A percentile compares a stretch with the other conserved stretches of the same genome.
These are phyloP conservation scores for Podila horticola DNA, from an alignment of 192 early-diverging fungal species.

Conservation along the genomic window DNA sequence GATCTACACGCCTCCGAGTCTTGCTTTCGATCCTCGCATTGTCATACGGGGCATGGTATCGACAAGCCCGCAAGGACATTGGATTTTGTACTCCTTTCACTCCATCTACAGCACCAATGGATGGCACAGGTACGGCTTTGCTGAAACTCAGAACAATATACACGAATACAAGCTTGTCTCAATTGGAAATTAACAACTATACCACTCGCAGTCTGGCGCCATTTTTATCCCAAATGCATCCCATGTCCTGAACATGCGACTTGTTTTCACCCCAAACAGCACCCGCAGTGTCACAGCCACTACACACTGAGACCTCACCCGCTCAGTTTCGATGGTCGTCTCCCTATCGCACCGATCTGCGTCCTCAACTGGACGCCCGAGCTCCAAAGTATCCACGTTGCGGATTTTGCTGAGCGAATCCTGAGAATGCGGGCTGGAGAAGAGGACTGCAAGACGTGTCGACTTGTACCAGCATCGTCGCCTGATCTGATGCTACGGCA, in stretches of 20 bases:
- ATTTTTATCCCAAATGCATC: conserved; percentile 49
- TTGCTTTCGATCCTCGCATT: conserved; percentile 9
- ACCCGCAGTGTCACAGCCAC: conserved; percentile 23
- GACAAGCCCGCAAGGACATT: conserved; percentile 30
- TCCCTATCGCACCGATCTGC: conserved; percentile 42
- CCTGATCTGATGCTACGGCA: conserved; percentile 6
- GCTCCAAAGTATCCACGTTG: conserved; percentile 33
- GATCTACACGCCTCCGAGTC: not conserved
- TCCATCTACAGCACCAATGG: not conserved
- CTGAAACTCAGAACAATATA: not conserved
- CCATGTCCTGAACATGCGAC: conserved; percentile 50
- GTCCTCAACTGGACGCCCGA: conserved; percentile 41
- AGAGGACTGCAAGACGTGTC: conserved; percentile 26
- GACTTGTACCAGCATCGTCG: conserved; percentile 5
- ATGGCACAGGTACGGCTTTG: not conserved
- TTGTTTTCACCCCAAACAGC: conserved; percentile 6
- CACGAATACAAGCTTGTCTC: not conserved
- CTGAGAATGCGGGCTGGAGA: conserved; percentile 21
- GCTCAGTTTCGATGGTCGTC: conserved; percentile 31
- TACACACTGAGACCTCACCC: conserved; percentile 31
- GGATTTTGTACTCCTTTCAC: conserved; percentile 26
- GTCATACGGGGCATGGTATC: conserved; percentile 34
- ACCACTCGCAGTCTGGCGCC: not conserved
- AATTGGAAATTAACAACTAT: not conserved
- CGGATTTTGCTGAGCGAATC: conserved; percentile 28